Evolutionary conservation across 768 basidiomycete species (phyloP).

Genomic region (Rhizopogon vinicolor): DNA sequence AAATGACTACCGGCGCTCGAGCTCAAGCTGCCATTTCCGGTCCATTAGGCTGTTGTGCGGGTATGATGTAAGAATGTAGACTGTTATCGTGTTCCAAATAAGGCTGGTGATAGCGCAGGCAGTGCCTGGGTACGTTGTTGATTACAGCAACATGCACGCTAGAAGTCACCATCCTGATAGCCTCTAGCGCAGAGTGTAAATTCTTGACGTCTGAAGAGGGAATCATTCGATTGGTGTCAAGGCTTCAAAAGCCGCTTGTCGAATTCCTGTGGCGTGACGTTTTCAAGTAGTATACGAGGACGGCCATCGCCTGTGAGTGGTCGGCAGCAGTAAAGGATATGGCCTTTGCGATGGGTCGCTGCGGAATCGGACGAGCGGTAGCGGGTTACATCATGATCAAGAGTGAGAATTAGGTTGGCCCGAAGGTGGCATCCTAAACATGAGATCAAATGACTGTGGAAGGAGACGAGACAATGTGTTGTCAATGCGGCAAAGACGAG

Average conservation of each 20-base stretch:
- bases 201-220: constrained; percentile 8
- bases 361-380: constrained; percentile 14
- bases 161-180: constrained; percentile 6
- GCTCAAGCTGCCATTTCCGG: not conserved
- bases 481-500: not conserved
- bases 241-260: constrained; percentile 3
- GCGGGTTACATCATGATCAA: constrained; percentile 16
- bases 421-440: not conserved
- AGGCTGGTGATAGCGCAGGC: constrained; percentile 14
- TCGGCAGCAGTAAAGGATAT: not conserved
- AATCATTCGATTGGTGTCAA: not conserved
- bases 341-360: constrained; percentile 1
- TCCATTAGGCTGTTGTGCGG: not conserved
- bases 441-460: not conserved
- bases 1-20: not conserved
- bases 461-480: not conserved
- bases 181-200: constrained; percentile 9
- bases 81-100: constrained; percentile 21
- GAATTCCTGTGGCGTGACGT: constrained; percentile 12
- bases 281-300: constrained; percentile 12
- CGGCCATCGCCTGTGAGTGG: constrained; percentile 7
- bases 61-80: constrained; percentile 6
- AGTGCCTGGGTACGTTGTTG: constrained; percentile 13
- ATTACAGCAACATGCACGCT: constrained; percentile 4
- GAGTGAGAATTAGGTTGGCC: not conserved